These are phyloP conservation scores for Vickermania spadyakhi DNA, from an alignment of 208 protist species.

Conservation along the genomic window DNA sequence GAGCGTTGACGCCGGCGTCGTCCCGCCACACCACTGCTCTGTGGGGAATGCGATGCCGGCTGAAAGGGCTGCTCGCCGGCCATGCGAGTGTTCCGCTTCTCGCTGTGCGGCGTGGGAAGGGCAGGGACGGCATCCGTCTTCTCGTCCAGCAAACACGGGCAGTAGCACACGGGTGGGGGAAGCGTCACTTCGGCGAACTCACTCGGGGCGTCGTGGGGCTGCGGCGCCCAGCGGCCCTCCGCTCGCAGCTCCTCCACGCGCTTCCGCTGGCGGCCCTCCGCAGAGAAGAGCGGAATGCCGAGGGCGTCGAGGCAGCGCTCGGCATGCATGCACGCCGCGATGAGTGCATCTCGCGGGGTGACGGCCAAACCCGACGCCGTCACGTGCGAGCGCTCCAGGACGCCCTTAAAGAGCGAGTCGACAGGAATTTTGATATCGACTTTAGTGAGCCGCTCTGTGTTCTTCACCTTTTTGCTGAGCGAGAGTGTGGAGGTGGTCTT, in stretches of 20 bases:
- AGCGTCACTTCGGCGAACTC: slow-evolving; percentile 19
- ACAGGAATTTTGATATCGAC: slow-evolving; percentile 23
- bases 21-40: slow-evolving; percentile 4
- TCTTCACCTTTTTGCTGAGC: background rate
- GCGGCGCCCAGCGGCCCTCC: slow-evolving; percentile 34
- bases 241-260: slow-evolving; percentile 24
- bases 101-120: background rate
- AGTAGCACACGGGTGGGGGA: slow-evolving; percentile 15
- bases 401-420: slow-evolving; percentile 24
- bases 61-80: background rate
- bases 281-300: slow-evolving; percentile 32
- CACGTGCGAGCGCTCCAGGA: slow-evolving; percentile 18
- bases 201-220: slow-evolving; percentile 18
- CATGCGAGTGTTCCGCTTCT: background rate
- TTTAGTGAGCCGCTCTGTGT: background rate
- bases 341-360: slow-evolving; percentile 13
- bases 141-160: background rate
- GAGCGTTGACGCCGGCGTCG: slow-evolving; percentile 9
- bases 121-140: background rate
- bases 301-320: slow-evolving; percentile 31
- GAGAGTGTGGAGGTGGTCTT: background rate
- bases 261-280: slow-evolving; percentile 19
- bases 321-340: slow-evolving; percentile 42
- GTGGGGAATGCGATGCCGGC: background rate
- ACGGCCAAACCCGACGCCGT: slow-evolving; percentile 22